A percentile compares a stretch with the other conserved stretches of the same genome.
phyloP scores from a whole-genome alignment of 2,329 filamentous ascomycete species.

The Monilinia fructicola region DNA sequence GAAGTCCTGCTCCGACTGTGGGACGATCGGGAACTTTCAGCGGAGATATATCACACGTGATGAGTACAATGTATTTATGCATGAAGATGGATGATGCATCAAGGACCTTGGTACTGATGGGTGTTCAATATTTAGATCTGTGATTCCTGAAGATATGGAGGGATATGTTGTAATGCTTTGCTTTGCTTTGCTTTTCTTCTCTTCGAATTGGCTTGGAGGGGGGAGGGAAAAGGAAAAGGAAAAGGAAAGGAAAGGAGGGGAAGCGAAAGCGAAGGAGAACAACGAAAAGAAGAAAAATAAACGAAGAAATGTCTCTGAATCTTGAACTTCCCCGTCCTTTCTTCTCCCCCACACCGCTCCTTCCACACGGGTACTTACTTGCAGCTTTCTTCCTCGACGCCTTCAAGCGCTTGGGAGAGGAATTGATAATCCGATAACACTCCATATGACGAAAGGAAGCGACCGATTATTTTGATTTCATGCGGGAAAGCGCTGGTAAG shows the following conservation, averaged over 20 bases:
- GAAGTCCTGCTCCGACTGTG: slow-evolving; percentile 17
- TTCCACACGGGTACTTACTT: slow-evolving; percentile 10
- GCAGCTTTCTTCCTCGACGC: slow-evolving; percentile 7
- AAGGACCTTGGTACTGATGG: not conserved
- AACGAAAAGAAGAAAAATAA: not conserved
- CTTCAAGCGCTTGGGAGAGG: not conserved
- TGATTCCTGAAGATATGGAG: slow-evolving; percentile 8
- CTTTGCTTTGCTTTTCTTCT: not conserved
- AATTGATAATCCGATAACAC: slow-evolving; percentile 16
- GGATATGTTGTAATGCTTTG: slow-evolving; percentile 3
- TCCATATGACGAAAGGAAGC: slow-evolving; percentile 16
- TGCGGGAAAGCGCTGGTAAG: slow-evolving; percentile 11
- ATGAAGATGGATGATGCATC: slow-evolving; percentile 1
- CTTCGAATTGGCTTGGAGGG: not conserved
- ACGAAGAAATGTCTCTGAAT: not conserved
- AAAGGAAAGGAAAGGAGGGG: not conserved
- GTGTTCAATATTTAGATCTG: not conserved
- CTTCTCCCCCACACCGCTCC: slow-evolving; percentile 12
- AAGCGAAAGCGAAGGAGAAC: slow-evolving; percentile 11
- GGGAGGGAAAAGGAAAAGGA: not conserved
- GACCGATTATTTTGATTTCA: not conserved
- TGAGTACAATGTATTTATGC: not conserved
- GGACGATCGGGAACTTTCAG: slow-evolving; percentile 20
- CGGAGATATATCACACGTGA: slow-evolving; percentile 19
- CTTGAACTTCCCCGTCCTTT: slow-evolving; percentile 5